Conservation (phyloP, 305 asterid species). For the Fraxinus paxiana region DNA sequence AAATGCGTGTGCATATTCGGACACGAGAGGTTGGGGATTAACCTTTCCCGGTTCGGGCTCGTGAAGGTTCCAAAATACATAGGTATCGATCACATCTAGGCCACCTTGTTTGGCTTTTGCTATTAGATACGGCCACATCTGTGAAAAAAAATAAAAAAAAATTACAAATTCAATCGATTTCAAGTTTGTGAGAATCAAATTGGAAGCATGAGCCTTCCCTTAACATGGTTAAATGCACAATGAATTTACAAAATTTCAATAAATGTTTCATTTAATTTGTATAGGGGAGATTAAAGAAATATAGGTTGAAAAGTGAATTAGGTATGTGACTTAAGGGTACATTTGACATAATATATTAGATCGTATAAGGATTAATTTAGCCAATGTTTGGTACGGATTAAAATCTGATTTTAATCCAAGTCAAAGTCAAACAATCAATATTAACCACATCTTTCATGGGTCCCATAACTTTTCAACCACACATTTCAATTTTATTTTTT, state of each 20-base stretch:
- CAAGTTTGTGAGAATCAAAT: neutral
- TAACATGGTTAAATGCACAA: neutral
- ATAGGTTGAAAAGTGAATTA: neutral
- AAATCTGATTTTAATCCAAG: no score
- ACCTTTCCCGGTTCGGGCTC: conserved; percentile 73
- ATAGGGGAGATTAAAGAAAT: neutral
- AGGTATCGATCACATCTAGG: conserved; percentile 66
- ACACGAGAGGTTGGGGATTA: neutral
- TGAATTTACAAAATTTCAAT: neutral
- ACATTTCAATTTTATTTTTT: no score
- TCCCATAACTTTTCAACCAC: no score
- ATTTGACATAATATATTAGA: neutral
- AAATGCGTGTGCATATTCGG: neutral
- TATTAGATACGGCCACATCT: conserved; percentile 90
- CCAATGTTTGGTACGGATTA: no score
- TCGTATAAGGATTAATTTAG: no score
- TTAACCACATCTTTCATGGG: no score
- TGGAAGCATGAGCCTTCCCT: neutral
- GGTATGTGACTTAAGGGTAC: neutral
- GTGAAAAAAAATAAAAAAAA: neutral
- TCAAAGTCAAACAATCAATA: no score
- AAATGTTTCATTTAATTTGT: neutral
- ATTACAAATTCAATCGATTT: neutral
- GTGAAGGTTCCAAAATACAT: conserved; percentile 83
- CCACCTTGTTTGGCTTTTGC: conserved; percentile 73